Conservation (phyloP, 2,329 filamentous ascomycete genomes). For the Colletotrichum coccodes region DNA sequence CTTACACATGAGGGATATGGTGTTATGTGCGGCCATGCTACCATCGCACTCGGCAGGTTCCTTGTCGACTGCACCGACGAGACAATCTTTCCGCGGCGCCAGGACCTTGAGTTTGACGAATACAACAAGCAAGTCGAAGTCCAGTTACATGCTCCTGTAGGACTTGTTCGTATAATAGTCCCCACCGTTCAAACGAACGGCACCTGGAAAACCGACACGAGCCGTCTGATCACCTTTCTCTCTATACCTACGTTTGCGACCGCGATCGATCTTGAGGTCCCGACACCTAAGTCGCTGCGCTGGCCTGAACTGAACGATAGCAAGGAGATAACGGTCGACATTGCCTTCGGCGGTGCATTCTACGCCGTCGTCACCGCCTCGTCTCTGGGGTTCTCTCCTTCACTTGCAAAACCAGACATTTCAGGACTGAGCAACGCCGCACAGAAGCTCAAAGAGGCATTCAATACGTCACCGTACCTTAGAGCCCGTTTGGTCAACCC, state of each 20-base stretch:
- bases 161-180: constrained; percentile 51
- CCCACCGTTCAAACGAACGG: constrained; percentile 40
- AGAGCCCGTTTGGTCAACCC: constrained; percentile 35
- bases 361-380: constrained; percentile 48
- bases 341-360: constrained; percentile 57
- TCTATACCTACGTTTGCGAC: constrained; percentile 53
- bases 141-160: constrained; percentile 56
- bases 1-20: constrained; percentile 30
- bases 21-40: constrained; percentile 38
- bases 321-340: constrained; percentile 41
- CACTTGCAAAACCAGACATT: constrained; percentile 41
- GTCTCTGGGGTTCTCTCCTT: constrained; percentile 49
- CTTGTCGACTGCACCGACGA: constrained; percentile 52
- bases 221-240: constrained; percentile 50
- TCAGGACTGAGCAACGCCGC: constrained; percentile 44
- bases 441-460: constrained; percentile 41
- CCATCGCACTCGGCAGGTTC: constrained; percentile 58
- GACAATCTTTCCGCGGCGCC: constrained; percentile 48
- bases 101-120: constrained; percentile 42
- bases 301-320: constrained; percentile 49
- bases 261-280: constrained; percentile 42
- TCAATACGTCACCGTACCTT: constrained; percentile 34
- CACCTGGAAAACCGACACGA: constrained; percentile 45
- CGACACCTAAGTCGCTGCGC: constrained; percentile 40
- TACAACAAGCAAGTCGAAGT: constrained; percentile 39